These are phyloP conservation scores for Ascocoryne sarcoides DNA, from an alignment of 2,329 filamentous ascomycete genomes.

Conservation along the genomic window DNA sequence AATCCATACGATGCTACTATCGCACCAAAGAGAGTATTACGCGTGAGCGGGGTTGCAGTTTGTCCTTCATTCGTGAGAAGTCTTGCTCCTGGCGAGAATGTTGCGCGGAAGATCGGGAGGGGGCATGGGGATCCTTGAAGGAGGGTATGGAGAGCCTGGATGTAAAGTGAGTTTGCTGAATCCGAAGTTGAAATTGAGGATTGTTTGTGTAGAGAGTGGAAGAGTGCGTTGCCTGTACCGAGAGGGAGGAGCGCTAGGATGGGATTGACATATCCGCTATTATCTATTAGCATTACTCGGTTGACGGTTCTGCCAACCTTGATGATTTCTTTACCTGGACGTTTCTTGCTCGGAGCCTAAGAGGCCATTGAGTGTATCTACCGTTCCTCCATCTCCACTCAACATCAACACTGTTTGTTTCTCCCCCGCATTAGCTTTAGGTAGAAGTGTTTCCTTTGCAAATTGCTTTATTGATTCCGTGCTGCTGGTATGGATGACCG, in stretches of 20 bases:
- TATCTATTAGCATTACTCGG: neutral
- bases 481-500: slow-evolving; percentile 54
- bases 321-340: slow-evolving; percentile 16
- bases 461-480: slow-evolving; percentile 57
- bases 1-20: slow-evolving; percentile 88
- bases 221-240: slow-evolving; percentile 57
- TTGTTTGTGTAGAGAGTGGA: slow-evolving; percentile 47
- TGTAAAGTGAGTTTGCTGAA: slow-evolving; percentile 29
- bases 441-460: slow-evolving; percentile 40
- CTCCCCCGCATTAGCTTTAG: slow-evolving; percentile 37
- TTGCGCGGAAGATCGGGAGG: slow-evolving; percentile 54
- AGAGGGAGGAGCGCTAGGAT: slow-evolving; percentile 48
- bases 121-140: slow-evolving; percentile 45
- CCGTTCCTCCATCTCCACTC: slow-evolving; percentile 79
- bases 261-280: slow-evolving; percentile 28
- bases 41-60: slow-evolving; percentile 17
- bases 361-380: slow-evolving; percentile 71
- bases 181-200: slow-evolving; percentile 39
- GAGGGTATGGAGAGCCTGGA: slow-evolving; percentile 44
- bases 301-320: too few species aligned
- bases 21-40: slow-evolving; percentile 51
- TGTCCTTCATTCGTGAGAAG: slow-evolving; percentile 33
- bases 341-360: slow-evolving; percentile 22
- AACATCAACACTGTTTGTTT: slow-evolving; percentile 63
- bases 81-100: slow-evolving; percentile 46